phyloP scores from a whole-genome alignment of 2,329 filamentous ascomycete species.

The Lecanicillium sp. region DNA sequence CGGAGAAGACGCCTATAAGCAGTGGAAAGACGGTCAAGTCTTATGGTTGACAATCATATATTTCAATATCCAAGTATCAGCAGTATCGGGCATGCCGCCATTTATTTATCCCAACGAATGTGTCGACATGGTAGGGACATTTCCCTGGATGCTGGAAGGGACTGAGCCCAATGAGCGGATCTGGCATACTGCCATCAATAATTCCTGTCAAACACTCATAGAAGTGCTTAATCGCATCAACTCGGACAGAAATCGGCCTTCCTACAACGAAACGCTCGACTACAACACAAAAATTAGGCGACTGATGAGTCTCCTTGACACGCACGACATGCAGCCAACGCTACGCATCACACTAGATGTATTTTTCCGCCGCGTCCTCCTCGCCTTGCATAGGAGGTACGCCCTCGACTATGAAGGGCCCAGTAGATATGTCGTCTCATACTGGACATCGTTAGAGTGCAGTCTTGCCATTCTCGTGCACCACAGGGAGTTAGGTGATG shows the following conservation, averaged over 20 bases:
- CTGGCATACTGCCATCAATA: slow-evolving; percentile 5
- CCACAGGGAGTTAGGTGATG: slow-evolving; percentile 7
- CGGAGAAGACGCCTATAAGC: not conserved
- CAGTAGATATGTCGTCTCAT: slow-evolving; percentile 6
- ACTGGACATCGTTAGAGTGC: slow-evolving; percentile 11
- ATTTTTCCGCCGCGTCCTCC: slow-evolving; percentile 8
- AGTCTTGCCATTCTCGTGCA: slow-evolving; percentile 11
- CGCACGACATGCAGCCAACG: not conserved
- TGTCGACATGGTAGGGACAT: not conserved
- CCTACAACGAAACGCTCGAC: slow-evolving; percentile 9
- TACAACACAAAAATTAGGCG: slow-evolving; percentile 9
- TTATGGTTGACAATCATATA: slow-evolving; percentile 9
- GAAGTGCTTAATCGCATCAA: slow-evolving; percentile 6
- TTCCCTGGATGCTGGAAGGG: not conserved
- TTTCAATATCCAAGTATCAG: slow-evolving; percentile 9
- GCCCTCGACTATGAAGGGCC: slow-evolving; percentile 8
- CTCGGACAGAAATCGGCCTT: slow-evolving; percentile 3
- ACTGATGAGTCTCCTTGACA: slow-evolving; percentile 4
- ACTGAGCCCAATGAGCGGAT: not conserved
- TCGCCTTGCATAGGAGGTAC: slow-evolving; percentile 8
- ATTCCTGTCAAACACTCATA: slow-evolving; percentile 5
- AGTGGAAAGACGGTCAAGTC: slow-evolving; percentile 5
- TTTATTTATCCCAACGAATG: slow-evolving; percentile 5
- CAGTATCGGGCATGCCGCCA: slow-evolving; percentile 7
- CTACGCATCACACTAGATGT: slow-evolving; percentile 9